phyloP scores from a whole-genome alignment of 1,139 yeast genomes.

The Pichia sp. region DNA sequence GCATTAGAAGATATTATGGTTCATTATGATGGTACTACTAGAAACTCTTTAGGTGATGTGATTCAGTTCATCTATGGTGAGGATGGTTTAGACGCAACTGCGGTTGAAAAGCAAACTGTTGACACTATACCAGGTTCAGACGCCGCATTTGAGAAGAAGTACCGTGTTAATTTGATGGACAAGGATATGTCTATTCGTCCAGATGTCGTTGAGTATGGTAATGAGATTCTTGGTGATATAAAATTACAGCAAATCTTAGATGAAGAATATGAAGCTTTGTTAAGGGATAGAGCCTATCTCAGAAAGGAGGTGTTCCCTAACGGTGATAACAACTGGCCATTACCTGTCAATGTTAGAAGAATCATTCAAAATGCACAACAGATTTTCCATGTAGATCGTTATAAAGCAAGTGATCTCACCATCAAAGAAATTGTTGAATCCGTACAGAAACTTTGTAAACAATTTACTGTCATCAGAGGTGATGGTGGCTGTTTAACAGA shows the following conservation, averaged over 20 bases:
- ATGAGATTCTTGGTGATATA: slow-evolving; percentile 85
- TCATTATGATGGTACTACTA: slow-evolving; percentile 96
- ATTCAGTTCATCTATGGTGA: slow-evolving; percentile 97
- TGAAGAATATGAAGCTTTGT: slow-evolving; percentile 72
- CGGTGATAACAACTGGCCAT: slow-evolving; percentile 96
- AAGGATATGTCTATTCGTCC: slow-evolving; percentile 58
- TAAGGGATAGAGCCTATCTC: slow-evolving; percentile 68
- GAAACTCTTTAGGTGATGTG: slow-evolving; percentile 94
- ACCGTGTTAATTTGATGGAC: slow-evolving; percentile 81
- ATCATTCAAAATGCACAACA: slow-evolving; percentile 96
- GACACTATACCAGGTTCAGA: slow-evolving; percentile 95
- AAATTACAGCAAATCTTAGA: slow-evolving; percentile 76
- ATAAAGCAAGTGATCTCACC: slow-evolving; percentile 84
- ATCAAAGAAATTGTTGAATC: slow-evolving; percentile 71
- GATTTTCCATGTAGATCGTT: slow-evolving; percentile 87
- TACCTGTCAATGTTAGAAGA: slow-evolving; percentile 96
- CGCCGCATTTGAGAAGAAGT: slow-evolving; percentile 71
- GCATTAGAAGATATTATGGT: slow-evolving; percentile 99
- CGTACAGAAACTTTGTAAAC: slow-evolving; percentile 63
- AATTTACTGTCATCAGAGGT: slow-evolving; percentile 76
- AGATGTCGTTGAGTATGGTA: slow-evolving; percentile 75
- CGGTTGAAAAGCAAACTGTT: slow-evolving; percentile 94
- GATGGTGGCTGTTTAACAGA: slow-evolving; percentile 63
- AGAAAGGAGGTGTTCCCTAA: slow-evolving; percentile 77
- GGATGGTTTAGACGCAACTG: slow-evolving; percentile 98